phyloP scores from a whole-genome alignment of 2,329 filamentous ascomycete species.

The Pestalotiopsis sp. region DNA sequence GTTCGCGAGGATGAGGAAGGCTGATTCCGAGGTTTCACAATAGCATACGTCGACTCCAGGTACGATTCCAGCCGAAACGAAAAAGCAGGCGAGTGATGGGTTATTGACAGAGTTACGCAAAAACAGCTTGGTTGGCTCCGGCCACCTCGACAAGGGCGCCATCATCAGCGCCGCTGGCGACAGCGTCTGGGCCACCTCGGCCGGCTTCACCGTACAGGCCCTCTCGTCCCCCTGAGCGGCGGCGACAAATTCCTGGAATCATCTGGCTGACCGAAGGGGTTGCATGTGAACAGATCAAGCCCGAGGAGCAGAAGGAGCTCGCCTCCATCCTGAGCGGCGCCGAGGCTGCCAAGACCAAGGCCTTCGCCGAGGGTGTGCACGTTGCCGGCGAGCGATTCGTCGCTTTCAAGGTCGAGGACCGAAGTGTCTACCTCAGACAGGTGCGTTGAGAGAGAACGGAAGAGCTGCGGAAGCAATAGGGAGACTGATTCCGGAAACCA shows the following conservation, averaged over 20 bases:
- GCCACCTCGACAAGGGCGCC: slow-evolving; percentile 79
- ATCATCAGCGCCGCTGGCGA: slow-evolving; percentile 81
- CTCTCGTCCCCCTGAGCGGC: slow-evolving; percentile 9
- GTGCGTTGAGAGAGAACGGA: slow-evolving; percentile 47
- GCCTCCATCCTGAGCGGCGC: slow-evolving; percentile 50
- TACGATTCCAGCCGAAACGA: slow-evolving; percentile 32
- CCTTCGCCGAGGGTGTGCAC: slow-evolving; percentile 72
- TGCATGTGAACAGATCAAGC: slow-evolving; percentile 44
- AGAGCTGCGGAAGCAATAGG: slow-evolving; percentile 11
- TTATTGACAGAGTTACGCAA: slow-evolving; percentile 1
- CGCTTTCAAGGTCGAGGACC: slow-evolving; percentile 71
- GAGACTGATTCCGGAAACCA: background rate
- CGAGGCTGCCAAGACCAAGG: slow-evolving; percentile 57
- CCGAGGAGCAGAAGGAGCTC: slow-evolving; percentile 61
- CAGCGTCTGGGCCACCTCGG: slow-evolving; percentile 73
- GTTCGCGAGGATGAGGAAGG: slow-evolving; percentile 14
- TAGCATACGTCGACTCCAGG: slow-evolving; percentile 63
- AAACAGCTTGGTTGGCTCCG: slow-evolving; percentile 73
- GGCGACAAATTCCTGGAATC: background rate
- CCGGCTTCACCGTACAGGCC: slow-evolving; percentile 69
- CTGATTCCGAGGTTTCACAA: slow-evolving; percentile 23
- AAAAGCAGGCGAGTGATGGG: background rate
- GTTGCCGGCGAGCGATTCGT: slow-evolving; percentile 78
- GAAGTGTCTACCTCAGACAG: slow-evolving; percentile 83
- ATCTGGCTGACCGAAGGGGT: slow-evolving; percentile 27